These are phyloP conservation scores for Crepidotus variabilis DNA, from an alignment of 768 basidiomycete species.

Conservation along the genomic window DNA sequence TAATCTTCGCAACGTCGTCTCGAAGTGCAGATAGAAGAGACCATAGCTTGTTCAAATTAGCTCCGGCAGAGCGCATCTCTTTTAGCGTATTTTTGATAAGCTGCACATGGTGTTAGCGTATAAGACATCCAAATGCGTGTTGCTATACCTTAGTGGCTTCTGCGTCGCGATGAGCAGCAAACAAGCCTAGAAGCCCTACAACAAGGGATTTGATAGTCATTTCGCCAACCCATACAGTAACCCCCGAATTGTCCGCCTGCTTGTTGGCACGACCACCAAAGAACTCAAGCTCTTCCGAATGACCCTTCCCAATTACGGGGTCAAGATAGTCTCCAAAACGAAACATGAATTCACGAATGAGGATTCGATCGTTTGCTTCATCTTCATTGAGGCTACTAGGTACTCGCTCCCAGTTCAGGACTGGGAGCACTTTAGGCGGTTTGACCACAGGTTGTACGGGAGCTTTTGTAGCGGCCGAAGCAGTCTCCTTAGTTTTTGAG, in stretches of 20 bases:
- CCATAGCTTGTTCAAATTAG: conserved; percentile 66
- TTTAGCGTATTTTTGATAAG: conserved; percentile 42
- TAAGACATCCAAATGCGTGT: neutral
- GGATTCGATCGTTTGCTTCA: conserved; percentile 57
- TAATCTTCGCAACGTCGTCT: conserved; percentile 18
- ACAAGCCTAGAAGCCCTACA: conserved; percentile 54
- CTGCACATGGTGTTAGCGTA: conserved; percentile 21
- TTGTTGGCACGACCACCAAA: conserved; percentile 33
- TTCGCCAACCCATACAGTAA: conserved; percentile 61
- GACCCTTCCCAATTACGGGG: conserved; percentile 34
- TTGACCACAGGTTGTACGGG: conserved; percentile 15
- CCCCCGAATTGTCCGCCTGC: conserved; percentile 36
- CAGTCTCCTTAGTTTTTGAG: conserved; percentile 6
- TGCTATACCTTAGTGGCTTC: conserved; percentile 31
- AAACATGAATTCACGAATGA: conserved; percentile 71
- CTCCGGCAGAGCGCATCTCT: conserved; percentile 48
- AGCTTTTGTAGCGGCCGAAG: conserved; percentile 4
- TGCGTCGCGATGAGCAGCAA: conserved; percentile 40
- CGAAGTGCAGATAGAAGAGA: conserved; percentile 46
- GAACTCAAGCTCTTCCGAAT: conserved; percentile 63
- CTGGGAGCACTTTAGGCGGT: conserved; percentile 35
- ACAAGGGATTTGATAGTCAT: conserved; percentile 59
- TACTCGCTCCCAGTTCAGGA: conserved; percentile 52
- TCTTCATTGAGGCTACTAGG: conserved; percentile 36
- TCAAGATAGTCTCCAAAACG: conserved; percentile 57